Base-by-base conservation (phyloP, 2,329 filamentous ascomycete species). In the Taxawa tesnikishii region DNA sequence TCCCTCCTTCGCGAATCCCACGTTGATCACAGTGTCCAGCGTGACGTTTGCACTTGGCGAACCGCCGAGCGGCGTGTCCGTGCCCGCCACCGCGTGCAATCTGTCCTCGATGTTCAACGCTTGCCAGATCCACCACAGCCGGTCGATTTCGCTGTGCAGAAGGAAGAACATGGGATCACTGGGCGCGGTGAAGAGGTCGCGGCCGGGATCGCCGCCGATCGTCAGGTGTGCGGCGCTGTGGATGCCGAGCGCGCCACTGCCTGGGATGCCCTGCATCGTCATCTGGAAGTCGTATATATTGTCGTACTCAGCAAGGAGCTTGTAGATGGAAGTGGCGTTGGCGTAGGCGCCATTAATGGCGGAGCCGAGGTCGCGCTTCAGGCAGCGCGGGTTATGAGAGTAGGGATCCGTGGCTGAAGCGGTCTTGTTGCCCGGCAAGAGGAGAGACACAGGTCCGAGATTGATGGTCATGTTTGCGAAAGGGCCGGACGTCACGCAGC, bases 401-500 rank as follows among this genome's bases (percentile, higher is more conserved):
- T 38, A 42, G 5, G 40, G 33, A 16, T 38, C 42, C 28, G 44
- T 34, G 30, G 51, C 50, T 34, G 50, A 50, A 35, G 44, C 32
- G 21, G 41, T 34, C 35, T 49, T 48, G 7, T 47, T 46, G 3
- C 21, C 10, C 28, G 43, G 42, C 12, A 53, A 37, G 41, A 40
- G 11, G 14, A 28, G 26, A 13, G 9, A 8, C 8, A 12, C 3
- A 4, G 50, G 49, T 4, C 50, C 50, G 16, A 54, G 43, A 29
- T 51, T 46, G 37, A 53, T 38, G n/a, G 40, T 44, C 33, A 43
- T 47, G 39, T 70, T 55, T 42, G 55, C 60, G 51, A 73, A 70
- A 0, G 68, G 68, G 0, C 69, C 69, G 1, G 52, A 56, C 10
- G 47, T 55, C 3, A 75, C 55, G 44, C 69, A 74, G 2, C 70